A percentile compares a stretch with the other conserved stretches of the same genome.
Evolutionary conservation across 106 monocot species (phyloP).

Genomic region (Dendrobium chrysotoxum): DNA sequence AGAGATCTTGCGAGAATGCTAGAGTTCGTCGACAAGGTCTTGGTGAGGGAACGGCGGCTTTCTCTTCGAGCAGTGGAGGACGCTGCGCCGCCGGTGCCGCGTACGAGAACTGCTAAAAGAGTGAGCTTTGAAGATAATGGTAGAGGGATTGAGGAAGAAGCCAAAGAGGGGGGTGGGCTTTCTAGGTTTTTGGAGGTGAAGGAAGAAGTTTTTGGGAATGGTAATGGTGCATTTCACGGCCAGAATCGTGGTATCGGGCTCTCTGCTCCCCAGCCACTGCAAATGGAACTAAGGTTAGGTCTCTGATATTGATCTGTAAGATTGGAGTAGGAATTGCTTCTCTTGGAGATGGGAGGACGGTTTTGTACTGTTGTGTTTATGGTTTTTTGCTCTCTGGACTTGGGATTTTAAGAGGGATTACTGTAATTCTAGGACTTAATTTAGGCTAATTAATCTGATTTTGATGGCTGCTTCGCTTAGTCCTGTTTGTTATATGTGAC

Average conservation of each 20-base stretch:
- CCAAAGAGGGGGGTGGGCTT: background rate
- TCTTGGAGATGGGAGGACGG: background rate
- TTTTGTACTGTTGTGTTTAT: background rate
- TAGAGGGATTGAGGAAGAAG: background rate
- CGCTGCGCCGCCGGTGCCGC: background rate
- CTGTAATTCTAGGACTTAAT: background rate
- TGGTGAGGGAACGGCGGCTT: constrained; percentile 16
- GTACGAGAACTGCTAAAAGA: constrained; percentile 22
- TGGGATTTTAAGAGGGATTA: background rate
- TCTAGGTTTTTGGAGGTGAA: constrained; percentile 12
- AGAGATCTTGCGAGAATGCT: constrained; percentile 39
- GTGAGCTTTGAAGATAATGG: constrained; percentile 38
- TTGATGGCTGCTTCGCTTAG: background rate
- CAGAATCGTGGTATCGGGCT: constrained; percentile 17
- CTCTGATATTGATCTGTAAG: background rate
- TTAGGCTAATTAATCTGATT: background rate
- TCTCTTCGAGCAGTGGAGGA: constrained; percentile 1
- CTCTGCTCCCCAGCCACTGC: constrained; percentile 35
- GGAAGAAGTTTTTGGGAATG: constrained; percentile 2
- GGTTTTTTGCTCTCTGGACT: background rate
- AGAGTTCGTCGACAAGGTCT: constrained; percentile 49
- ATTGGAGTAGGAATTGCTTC: background rate
- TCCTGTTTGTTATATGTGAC: background rate
- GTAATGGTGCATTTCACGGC: background rate
- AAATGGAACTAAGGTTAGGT: constrained; percentile 34